Base-by-base conservation (phyloP, 768 basidiomycete species). In the Boletus bicolor region DNA sequence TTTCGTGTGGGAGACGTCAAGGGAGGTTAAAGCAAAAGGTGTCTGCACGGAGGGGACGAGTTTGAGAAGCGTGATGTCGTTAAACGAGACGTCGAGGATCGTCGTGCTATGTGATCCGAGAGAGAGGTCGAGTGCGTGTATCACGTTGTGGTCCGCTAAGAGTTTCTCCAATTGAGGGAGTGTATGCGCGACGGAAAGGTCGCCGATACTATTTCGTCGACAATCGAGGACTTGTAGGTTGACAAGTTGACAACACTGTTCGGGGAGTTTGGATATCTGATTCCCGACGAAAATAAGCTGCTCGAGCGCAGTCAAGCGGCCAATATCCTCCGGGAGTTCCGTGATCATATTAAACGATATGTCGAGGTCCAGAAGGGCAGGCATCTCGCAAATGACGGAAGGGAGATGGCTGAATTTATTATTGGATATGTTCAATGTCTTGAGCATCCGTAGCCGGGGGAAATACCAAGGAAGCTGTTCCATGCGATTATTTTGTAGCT, bases 271-370 rank as follows among this genome's bases (percentile, higher is more conserved):
- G 2, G 81, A 75, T 34, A 98, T 78, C 60, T 83, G 81, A 72
- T 99, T 99, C 26, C 92, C 91, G n/a, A 95, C 86, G 43, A 95
- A 81, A 43, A 87, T 76, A 10, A 98, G 77, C 15, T 81, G 76
- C 61, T 93, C 84, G 42, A 98, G 80, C 4, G 80, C 76, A 28
- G 69, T 70, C 50, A 98, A 77, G 35, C 80, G 73, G 1, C 89
- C 89, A 42, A 98, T 84, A 42, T 87, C 83, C 36, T 89, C 84
- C 0, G 95, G 94, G 2, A 98, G 79, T 47, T 86, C 82, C 0
- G 82, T 78, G 55, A 98, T 85, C 69, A 80, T 83, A 75, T 99
- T 99, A 79, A 98, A 98, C 0, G 97, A 98, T 38, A 97, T 78
- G 64, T 98, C 95, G 19, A 99, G 84, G 63, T 95, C 91, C 37